Evolutionary conservation across 768 basidiomycete species (phyloP).

Genomic region (Lactarius vividus): DNA sequence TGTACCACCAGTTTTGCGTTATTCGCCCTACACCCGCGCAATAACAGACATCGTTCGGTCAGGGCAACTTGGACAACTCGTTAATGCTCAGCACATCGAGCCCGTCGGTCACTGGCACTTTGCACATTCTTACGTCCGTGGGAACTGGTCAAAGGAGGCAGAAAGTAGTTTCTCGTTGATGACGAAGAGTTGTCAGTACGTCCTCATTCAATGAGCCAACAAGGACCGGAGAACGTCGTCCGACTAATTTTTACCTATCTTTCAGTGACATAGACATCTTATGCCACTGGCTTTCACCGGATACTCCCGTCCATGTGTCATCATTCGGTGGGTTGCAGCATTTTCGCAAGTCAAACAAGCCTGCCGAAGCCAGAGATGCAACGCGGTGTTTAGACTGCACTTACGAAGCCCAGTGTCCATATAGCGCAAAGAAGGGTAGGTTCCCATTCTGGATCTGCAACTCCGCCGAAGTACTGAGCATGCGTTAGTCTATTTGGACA

Average conservation of each 20-base stretch:
- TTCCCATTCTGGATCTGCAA: neutral
- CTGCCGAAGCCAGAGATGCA: constrained; percentile 60
- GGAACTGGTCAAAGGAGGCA: constrained; percentile 70
- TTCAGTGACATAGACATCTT: constrained; percentile 81
- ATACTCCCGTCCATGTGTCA: constrained; percentile 63
- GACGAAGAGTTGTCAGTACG: constrained; percentile 90
- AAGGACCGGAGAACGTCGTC: constrained; percentile 7
- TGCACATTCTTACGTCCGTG: constrained; percentile 86
- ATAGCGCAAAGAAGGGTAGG: constrained; percentile 83
- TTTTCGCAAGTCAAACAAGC: constrained; percentile 73
- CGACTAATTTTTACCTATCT: neutral
- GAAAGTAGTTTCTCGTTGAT: constrained; percentile 78
- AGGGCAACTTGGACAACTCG: constrained; percentile 66
- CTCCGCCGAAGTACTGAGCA: neutral
- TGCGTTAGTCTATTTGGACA: constrained; percentile 72
- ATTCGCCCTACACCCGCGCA: constrained; percentile 78
- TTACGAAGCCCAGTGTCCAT: constrained; percentile 69
- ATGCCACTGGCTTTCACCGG: constrained; percentile 72
- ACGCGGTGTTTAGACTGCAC: constrained; percentile 78
- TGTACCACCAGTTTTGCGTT: constrained; percentile 71
- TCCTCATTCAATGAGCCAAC: neutral
- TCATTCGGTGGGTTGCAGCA: constrained; percentile 86
- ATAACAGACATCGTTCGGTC: constrained; percentile 69
- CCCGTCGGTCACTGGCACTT: constrained; percentile 88
- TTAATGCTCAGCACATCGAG: constrained; percentile 83